phyloP scores from a whole-genome alignment of 2,329 filamentous ascomycete genomes.

The Tolypocladium album region DNA sequence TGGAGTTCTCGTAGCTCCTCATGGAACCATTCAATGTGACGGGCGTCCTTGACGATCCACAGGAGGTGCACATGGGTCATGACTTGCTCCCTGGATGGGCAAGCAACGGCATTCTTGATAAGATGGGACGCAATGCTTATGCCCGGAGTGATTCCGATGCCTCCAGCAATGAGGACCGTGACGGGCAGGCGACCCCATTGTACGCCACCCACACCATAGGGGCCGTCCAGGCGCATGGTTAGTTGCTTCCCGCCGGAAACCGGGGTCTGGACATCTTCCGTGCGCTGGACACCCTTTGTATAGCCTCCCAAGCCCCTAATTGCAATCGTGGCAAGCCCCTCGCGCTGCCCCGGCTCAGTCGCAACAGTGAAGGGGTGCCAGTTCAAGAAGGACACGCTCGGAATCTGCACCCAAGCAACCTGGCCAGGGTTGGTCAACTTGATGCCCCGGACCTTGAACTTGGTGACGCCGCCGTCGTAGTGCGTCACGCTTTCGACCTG shows the following conservation, averaged over 20 bases:
- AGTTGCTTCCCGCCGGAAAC: neutral
- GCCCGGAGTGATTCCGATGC: slow-evolving; percentile 13
- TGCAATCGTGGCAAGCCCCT: slow-evolving; percentile 5
- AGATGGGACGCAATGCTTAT: slow-evolving; percentile 12
- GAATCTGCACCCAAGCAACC: slow-evolving; percentile 13
- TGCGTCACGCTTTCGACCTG: slow-evolving; percentile 4
- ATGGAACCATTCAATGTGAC: neutral
- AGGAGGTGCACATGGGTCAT: neutral
- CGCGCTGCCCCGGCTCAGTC: slow-evolving; percentile 3
- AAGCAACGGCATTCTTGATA: slow-evolving; percentile 1
- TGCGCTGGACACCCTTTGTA: neutral
- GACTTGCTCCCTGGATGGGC: neutral
- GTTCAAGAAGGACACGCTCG: slow-evolving; percentile 9
- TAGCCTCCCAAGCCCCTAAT: slow-evolving; percentile 1
- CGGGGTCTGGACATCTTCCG: neutral
- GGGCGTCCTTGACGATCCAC: neutral
- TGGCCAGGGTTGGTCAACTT: slow-evolving; percentile 7
- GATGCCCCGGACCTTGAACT: slow-evolving; percentile 9
- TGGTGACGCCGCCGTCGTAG: slow-evolving; percentile 10
- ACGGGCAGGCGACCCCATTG: slow-evolving; percentile 9
- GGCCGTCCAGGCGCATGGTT: slow-evolving; percentile 9
- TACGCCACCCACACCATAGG: slow-evolving; percentile 9
- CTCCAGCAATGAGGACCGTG: slow-evolving; percentile 11
- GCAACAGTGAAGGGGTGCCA: slow-evolving; percentile 16
- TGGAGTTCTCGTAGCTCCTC: neutral